These are phyloP conservation scores for Dryadomyces sulphureus DNA, from an alignment of 2,329 filamentous ascomycete genomes.

Conservation along the genomic window DNA sequence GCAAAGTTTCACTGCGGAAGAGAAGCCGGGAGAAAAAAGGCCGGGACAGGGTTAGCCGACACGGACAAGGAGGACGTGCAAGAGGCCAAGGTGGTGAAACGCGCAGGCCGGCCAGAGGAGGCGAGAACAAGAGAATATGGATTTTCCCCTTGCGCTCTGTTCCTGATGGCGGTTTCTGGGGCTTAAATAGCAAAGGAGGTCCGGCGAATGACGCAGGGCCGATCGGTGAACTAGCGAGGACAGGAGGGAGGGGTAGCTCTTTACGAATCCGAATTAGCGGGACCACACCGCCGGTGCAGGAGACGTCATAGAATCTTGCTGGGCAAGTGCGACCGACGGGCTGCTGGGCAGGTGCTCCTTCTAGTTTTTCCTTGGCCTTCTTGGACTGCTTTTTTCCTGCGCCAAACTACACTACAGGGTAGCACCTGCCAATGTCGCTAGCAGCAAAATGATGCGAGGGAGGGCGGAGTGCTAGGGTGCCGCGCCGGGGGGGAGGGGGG, in stretches of 20 bases:
- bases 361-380: too few relatives aligned
- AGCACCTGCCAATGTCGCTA: too few relatives aligned
- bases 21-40: not conserved
- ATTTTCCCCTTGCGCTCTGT: not conserved
- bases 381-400: too few relatives aligned
- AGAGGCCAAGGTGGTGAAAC: too few relatives aligned
- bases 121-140: not conserved
- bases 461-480: too few relatives aligned
- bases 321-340: too few relatives aligned
- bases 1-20: not conserved
- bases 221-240: constrained; percentile 1
- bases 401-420: too few relatives aligned
- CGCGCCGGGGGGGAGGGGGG: too few relatives aligned
- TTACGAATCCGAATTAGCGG: not conserved
- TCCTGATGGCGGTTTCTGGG: not conserved
- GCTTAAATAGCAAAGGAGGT: not conserved
- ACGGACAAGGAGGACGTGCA: too few relatives aligned
- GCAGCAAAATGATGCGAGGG: too few relatives aligned
- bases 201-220: not conserved
- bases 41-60: not conserved
- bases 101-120: not conserved
- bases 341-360: too few relatives aligned
- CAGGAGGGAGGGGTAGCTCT: not conserved
- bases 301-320: not conserved
- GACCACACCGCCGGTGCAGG: not conserved